A percentile compares a stretch with the other conserved stretches of the same genome.
phyloP scores from a whole-genome alignment of 352 stramenopile species.

The Pythium dissimile region DNA sequence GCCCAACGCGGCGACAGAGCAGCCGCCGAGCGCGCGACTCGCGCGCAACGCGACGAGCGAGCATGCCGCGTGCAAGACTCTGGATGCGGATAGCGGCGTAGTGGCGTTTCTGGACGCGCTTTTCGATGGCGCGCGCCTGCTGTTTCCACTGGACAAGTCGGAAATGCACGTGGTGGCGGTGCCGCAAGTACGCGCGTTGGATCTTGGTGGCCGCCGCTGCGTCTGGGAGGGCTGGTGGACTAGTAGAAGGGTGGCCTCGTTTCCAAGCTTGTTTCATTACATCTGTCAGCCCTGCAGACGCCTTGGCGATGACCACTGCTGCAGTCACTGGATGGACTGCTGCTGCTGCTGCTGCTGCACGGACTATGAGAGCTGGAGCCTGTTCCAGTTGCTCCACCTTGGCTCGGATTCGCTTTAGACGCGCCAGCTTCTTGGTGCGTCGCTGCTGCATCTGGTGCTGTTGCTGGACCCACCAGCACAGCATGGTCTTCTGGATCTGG shows the following conservation, averaged over 20 bases:
- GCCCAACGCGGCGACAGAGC: slow-evolving; percentile 26
- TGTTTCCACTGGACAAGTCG: slow-evolving; percentile 19
- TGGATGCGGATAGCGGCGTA: slow-evolving; percentile 37
- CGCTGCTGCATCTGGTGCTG: slow-evolving; percentile 30
- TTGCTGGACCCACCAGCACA: slow-evolving; percentile 44
- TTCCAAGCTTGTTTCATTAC: slow-evolving; percentile 15
- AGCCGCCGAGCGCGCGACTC: slow-evolving; percentile 24
- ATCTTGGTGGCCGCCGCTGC: slow-evolving; percentile 20
- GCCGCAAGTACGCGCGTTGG: slow-evolving; percentile 29
- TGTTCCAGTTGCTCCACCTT: slow-evolving; percentile 20
- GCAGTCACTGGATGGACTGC: background rate
- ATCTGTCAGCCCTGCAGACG: background rate
- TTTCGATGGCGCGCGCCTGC: slow-evolving; percentile 31
- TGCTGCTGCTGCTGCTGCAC: too few relatives aligned
- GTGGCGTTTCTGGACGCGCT: slow-evolving; percentile 19
- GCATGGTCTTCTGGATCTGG: slow-evolving; percentile 43
- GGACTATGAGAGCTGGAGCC: slow-evolving; percentile 2
- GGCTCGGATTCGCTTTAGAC: slow-evolving; percentile 20
- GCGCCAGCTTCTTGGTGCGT: slow-evolving; percentile 30
- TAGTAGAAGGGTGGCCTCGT: too few relatives aligned
- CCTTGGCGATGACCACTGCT: background rate
- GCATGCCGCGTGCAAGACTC: slow-evolving; percentile 25
- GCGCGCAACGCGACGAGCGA: slow-evolving; percentile 21
- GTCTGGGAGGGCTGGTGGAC: too few relatives aligned
- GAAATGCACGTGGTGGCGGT: slow-evolving; percentile 16